Evolutionary conservation across 2,329 filamentous ascomycete species (phyloP).

Genomic region (Dactylellina haptotyla): DNA sequence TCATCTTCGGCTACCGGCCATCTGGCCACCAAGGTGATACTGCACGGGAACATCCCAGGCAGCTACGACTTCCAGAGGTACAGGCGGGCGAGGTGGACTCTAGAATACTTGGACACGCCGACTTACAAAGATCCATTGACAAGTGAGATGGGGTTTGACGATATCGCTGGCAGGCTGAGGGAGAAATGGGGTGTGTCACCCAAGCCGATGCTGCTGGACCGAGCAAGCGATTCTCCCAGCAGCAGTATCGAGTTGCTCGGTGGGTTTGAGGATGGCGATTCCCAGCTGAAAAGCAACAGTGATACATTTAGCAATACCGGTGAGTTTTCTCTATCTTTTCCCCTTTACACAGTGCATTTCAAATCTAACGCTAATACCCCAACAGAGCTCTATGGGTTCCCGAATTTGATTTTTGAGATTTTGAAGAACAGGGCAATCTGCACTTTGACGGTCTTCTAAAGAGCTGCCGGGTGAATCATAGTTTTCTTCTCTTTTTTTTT

Average conservation of each 20-base stretch:
- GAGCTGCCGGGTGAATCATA: constrained; percentile 1
- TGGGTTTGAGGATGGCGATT: constrained; percentile 80
- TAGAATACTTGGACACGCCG: constrained; percentile 54
- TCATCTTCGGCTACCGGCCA: constrained; percentile 75
- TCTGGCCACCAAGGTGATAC: constrained; percentile 87
- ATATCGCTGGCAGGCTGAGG: constrained; percentile 68
- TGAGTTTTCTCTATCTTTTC: constrained; percentile 13
- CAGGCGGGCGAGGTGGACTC: constrained; percentile 82
- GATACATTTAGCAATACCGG: constrained; percentile 60
- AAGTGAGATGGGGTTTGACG: constrained; percentile 81
- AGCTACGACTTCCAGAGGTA: constrained; percentile 97
- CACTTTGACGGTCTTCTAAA: constrained; percentile 85
- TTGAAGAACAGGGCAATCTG: constrained; percentile 91
- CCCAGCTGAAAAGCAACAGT: constrained; percentile 63
- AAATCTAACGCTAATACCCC: background rate
- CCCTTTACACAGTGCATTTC: background rate
- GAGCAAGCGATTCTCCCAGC: constrained; percentile 89
- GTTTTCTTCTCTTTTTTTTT: background rate
- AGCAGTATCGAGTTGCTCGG: constrained; percentile 87
- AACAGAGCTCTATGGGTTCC: constrained; percentile 80
- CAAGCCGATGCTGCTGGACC: constrained; percentile 79
- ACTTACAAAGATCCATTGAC: constrained; percentile 64
- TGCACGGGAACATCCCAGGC: constrained; percentile 93
- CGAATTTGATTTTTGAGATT: constrained; percentile 93
- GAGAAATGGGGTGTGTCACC: constrained; percentile 67